Evolutionary conservation across 768 basidiomycete species (phyloP).

Genomic region (Boletus subparvulus): DNA sequence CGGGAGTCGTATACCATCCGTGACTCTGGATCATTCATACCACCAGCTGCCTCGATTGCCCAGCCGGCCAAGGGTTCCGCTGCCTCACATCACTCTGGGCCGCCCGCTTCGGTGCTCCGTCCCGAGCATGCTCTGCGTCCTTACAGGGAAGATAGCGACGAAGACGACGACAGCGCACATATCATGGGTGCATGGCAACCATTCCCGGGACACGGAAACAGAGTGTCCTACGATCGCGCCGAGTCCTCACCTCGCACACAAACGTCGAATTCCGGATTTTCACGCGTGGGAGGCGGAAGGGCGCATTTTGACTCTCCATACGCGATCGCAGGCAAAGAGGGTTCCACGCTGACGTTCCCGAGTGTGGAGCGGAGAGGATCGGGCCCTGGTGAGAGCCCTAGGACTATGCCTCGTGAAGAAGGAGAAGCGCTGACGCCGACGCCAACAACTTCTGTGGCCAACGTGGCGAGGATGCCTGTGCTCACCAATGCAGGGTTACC

Average conservation of each 20-base stretch:
- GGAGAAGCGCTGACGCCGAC: constrained; percentile 44
- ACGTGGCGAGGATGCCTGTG: constrained; percentile 43
- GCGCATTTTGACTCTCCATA: constrained; percentile 87
- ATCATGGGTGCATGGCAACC: constrained; percentile 97
- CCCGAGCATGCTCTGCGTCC: constrained; percentile 78
- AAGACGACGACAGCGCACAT: constrained; percentile 63
- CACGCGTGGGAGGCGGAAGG: constrained; percentile 82
- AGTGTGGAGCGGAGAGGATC: constrained; percentile 50
- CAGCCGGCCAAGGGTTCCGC: constrained; percentile 27
- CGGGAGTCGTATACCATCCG: constrained; percentile 28
- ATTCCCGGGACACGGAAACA: constrained; percentile 46
- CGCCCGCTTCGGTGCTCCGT: constrained; percentile 69
- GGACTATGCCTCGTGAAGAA: constrained; percentile 27
- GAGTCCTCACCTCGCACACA: constrained; percentile 31
- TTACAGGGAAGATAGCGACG: constrained; percentile 77
- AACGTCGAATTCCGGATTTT: constrained; percentile 62
- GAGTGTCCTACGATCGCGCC: constrained; percentile 24
- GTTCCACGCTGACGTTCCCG: constrained; percentile 66
- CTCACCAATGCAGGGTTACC: constrained; percentile 40
- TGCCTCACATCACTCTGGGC: constrained; percentile 43
- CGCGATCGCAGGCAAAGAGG: constrained; percentile 54
- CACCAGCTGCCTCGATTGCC: constrained; percentile 38
- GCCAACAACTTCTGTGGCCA: constrained; percentile 49
- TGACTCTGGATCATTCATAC: constrained; percentile 52
- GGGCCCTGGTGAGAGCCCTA: constrained; percentile 22